Conservation (phyloP, 176 grass and related monocot genomes). For the Triticum dicoccoides region DNA sequence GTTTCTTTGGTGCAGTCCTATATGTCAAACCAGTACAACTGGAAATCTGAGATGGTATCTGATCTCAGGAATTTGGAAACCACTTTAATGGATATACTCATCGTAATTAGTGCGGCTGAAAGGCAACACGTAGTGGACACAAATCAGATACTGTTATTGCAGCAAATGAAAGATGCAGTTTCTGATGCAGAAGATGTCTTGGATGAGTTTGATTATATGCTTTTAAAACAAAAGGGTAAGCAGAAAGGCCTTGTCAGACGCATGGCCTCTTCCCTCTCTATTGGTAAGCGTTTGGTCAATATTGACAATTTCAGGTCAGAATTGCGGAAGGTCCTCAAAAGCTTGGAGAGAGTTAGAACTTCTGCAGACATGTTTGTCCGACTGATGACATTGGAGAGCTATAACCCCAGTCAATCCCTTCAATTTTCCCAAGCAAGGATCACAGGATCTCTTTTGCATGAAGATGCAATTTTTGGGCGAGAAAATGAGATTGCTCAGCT, state of each 20-base stretch:
- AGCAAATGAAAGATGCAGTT: constrained; percentile 36
- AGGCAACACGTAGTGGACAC: neutral
- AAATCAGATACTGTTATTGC: constrained; percentile 18
- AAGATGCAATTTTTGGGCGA: constrained; percentile 18
- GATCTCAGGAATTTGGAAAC: constrained; percentile 37
- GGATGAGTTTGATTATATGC: constrained; percentile 40
- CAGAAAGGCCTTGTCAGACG: neutral
- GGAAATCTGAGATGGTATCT: neutral
- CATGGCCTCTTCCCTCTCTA: neutral
- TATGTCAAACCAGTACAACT: constrained; percentile 22
- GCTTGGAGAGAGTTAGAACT: constrained; percentile 11
- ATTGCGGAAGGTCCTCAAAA: constrained; percentile 8
- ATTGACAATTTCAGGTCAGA: neutral
- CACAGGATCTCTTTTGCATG: constrained; percentile 5
- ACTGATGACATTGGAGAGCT: neutral
- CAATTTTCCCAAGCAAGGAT: neutral
- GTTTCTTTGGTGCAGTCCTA: constrained; percentile 28
- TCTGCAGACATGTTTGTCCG: constrained; percentile 26
- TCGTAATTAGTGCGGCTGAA: constrained; percentile 22
- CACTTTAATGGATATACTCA: constrained; percentile 27
- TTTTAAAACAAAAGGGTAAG: constrained; percentile 21
- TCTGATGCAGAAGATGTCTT: constrained; percentile 52
- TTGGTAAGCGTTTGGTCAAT: constrained; percentile 10
- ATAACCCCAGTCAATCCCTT: neutral
- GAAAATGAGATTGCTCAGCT: constrained; percentile 21